A percentile compares a stretch with the other conserved stretches of the same genome.
These are phyloP conservation scores for Trichoderma atrobrunneum DNA, from an alignment of 2,329 filamentous ascomycete genomes.

Conservation along the genomic window DNA sequence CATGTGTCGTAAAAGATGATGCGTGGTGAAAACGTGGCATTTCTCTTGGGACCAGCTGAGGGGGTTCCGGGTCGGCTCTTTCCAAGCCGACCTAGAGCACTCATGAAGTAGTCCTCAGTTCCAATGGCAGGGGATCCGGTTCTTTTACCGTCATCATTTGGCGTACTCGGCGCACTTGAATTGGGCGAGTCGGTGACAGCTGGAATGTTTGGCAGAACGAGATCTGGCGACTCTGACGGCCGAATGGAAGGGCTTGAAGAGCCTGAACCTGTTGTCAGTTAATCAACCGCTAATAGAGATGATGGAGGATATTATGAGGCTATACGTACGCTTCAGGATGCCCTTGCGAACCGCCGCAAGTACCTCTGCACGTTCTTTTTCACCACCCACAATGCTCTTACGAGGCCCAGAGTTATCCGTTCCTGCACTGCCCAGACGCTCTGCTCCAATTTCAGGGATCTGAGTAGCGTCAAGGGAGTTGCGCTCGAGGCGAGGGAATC, in stretches of 20 bases:
- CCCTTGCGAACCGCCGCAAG: slow-evolving; percentile 91
- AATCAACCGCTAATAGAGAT: not conserved
- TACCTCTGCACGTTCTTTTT: slow-evolving; percentile 86
- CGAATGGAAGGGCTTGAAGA: slow-evolving; percentile 66
- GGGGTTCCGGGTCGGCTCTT: slow-evolving; percentile 81
- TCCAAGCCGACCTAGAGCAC: slow-evolving; percentile 64
- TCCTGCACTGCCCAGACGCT: slow-evolving; percentile 54
- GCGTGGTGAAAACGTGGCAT: slow-evolving; percentile 79
- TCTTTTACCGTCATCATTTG: slow-evolving; percentile 70
- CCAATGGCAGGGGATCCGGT: slow-evolving; percentile 70
- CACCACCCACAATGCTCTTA: slow-evolving; percentile 88
- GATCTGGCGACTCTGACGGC: slow-evolving; percentile 55
- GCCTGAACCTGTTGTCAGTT: slow-evolving; percentile 40
- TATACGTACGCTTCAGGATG: slow-evolving; percentile 77
- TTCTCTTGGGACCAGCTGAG: slow-evolving; percentile 60
- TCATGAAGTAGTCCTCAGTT: slow-evolving; percentile 87
- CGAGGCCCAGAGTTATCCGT: slow-evolving; percentile 63
- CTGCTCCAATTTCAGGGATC: slow-evolving; percentile 43
- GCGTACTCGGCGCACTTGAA: slow-evolving; percentile 85
- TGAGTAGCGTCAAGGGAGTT: slow-evolving; percentile 71
- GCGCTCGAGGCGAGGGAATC: slow-evolving; percentile 79
- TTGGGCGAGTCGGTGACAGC: slow-evolving; percentile 72
- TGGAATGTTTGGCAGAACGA: slow-evolving; percentile 60
- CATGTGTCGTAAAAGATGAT: slow-evolving; percentile 96
- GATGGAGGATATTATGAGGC: not conserved